Base-by-base conservation (phyloP, 2,329 filamentous ascomycete species). In the Sclerotinia borealis region DNA sequence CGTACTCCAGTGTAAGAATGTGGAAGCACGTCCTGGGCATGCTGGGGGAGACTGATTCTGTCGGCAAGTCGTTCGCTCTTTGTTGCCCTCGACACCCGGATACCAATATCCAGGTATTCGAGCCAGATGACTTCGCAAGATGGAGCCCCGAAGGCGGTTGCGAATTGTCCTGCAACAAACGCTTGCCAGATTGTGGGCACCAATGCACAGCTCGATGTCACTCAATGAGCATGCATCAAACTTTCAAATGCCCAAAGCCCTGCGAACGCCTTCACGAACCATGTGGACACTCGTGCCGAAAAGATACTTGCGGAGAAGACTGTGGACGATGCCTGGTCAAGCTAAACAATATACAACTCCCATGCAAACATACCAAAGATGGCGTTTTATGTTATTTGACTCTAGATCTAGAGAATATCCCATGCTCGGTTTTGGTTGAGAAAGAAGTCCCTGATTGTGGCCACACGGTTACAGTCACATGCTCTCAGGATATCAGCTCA, bases 81-180 rank as follows among this genome's bases (percentile, higher is more conserved):
- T 77, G 79, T 59, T 91, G 88, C 63, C 80, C 84, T 4, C 81
- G 87, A 0, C 88, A 91, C 69, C 78, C 77, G 0, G 76, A 84
- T 0, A 81, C 75, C 0, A 68, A 73, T 5, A 65, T 71, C 25
- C 63, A 64, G 60, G 70, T 56, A 8, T 66, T 56, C 6, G 19
- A 62, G 25, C 67, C 69, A 19, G 45, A 61, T n/a, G 69, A 71
- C 34, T 71, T 72, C 47, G 60, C 76, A 0, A 79, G 71, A 64
- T 73, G 78, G 63, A 81, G 71, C 0, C 87, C 87, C 0, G 87
- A 90, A 71, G 85, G 85, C 47, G 87, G 87, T 10, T 66, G 70
- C 60, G 58, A 72, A 67, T 59, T 71, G 54, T 7, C 64, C 41
- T 71, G 69, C 37, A 59, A 74, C 71, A 62, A 70, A 70, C 64